A percentile compares a stretch with the other conserved stretches of the same genome.
phyloP scores from a whole-genome alignment of 2,329 filamentous ascomycete species.

The Apiospora marii region DNA sequence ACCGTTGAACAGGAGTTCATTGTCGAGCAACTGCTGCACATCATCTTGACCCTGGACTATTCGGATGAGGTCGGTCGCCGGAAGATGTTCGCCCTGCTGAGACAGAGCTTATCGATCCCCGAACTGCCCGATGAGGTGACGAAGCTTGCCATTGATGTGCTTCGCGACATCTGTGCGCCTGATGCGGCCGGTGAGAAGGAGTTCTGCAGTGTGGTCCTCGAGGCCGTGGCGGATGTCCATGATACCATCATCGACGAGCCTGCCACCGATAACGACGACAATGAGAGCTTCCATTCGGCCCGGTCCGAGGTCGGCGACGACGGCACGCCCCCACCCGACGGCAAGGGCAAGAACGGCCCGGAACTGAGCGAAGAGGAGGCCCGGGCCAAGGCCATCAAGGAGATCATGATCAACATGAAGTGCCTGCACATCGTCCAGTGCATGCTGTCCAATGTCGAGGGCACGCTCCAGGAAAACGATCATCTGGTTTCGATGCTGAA shows the following conservation, averaged over 20 bases:
- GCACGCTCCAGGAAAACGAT: constrained; percentile 86
- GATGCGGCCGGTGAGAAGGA: constrained; percentile 79
- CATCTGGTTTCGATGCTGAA: constrained; percentile 98
- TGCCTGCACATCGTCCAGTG: constrained; percentile 97
- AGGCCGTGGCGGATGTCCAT: constrained; percentile 95
- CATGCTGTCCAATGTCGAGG: constrained; percentile 93
- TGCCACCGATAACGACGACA: constrained; percentile 60
- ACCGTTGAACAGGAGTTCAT: constrained; percentile 93
- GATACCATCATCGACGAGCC: constrained; percentile 84
- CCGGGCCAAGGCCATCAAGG: constrained; percentile 78
- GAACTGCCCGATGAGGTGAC: constrained; percentile 93
- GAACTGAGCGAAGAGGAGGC: constrained; percentile 70
- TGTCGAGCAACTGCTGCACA: constrained; percentile 92
- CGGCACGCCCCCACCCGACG: constrained; percentile 59
- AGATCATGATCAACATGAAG: constrained; percentile 98
- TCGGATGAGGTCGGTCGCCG: constrained; percentile 95
- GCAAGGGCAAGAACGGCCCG: constrained; percentile 49
- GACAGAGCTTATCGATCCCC: constrained; percentile 84
- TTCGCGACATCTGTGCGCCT: constrained; percentile 83
- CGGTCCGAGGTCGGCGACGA: constrained; percentile 81
- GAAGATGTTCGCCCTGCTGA: constrained; percentile 93
- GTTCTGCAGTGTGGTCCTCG: constrained; percentile 85
- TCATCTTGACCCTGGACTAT: constrained; percentile 91
- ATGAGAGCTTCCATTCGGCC: constrained; percentile 91
- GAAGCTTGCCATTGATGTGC: constrained; percentile 81